Percentiles rank a stretch among this genome's conserved stretches.
These are phyloP conservation scores for Auriscalpium vulgare DNA, from an alignment of 768 basidiomycete genomes.

Conservation along the genomic window DNA sequence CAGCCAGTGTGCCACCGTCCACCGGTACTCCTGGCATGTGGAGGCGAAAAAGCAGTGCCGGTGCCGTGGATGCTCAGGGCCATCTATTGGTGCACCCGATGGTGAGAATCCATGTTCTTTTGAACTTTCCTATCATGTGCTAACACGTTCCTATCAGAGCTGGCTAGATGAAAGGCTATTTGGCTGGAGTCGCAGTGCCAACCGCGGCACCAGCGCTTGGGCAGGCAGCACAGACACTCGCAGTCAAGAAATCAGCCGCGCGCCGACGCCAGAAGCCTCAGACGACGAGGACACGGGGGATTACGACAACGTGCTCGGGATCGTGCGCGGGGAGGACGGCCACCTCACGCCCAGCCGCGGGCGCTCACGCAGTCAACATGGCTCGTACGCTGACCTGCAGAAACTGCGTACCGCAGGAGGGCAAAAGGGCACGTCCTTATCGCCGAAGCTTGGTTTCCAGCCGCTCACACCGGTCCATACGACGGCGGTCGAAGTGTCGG, in stretches of 20 bases:
- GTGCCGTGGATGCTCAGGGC: conserved; percentile 74
- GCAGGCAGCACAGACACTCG: conserved; percentile 35
- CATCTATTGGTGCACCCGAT: conserved; percentile 85
- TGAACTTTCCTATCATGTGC: not conserved
- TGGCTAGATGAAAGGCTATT: conserved; percentile 92
- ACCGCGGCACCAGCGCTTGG: conserved; percentile 84
- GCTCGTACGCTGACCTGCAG: conserved; percentile 79
- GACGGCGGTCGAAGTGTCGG: conserved; percentile 1
- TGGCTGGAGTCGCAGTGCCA: conserved; percentile 75
- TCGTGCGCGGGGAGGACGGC: conserved; percentile 48
- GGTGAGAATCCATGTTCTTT: conserved; percentile 24
- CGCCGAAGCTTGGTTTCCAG: not conserved
- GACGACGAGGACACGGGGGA: conserved; percentile 88
- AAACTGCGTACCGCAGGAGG: conserved; percentile 36
- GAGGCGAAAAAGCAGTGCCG: conserved; percentile 67
- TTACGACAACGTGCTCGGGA: conserved; percentile 80
- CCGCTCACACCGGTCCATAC: conserved; percentile 8
- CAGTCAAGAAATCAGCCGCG: conserved; percentile 52
- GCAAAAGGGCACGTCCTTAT: conserved; percentile 20
- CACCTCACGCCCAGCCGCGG: conserved; percentile 21
- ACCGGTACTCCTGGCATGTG: conserved; percentile 63
- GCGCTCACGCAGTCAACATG: conserved; percentile 54
- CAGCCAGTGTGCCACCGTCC: conserved; percentile 75
- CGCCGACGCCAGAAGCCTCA: conserved; percentile 65
- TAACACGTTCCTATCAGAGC: conserved; percentile 30